These are phyloP conservation scores for Lichtheimia corymbifera DNA, from an alignment of 371 early-diverging fungal genomes.

Conservation along the genomic window DNA sequence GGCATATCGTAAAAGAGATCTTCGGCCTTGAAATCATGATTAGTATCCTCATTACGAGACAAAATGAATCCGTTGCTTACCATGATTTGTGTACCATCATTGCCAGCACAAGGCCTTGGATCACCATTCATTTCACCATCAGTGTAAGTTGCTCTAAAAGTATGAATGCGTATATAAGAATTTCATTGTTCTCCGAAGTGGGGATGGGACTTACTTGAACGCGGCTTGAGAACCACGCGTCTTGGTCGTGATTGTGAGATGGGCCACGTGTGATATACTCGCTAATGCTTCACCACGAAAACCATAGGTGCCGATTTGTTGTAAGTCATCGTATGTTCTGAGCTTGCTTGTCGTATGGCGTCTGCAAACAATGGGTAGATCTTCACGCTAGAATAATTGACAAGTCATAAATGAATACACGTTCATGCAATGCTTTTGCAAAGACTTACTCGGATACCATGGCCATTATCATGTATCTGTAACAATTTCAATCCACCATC, in stretches of 20 bases:
- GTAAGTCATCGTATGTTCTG: conserved; percentile 83
- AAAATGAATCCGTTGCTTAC: conserved; percentile 34
- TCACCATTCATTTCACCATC: conserved; percentile 82
- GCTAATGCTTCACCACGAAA: conserved; percentile 99
- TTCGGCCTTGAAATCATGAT: conserved; percentile 60
- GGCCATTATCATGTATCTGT: conserved; percentile 97
- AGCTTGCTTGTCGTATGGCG: conserved; percentile 97
- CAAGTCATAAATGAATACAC: background rate
- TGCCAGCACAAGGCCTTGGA: conserved; percentile 92
- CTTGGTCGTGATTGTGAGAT: conserved; percentile 88
- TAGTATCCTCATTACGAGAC: background rate
- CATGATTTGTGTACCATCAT: conserved; percentile 88
- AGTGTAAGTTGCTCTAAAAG: conserved; percentile 70
- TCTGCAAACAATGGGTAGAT: conserved; percentile 88
- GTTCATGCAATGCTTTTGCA: background rate
- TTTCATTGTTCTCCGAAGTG: too few relatives aligned
- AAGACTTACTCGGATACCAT: conserved; percentile 79
- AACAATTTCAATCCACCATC: conserved; percentile 91
- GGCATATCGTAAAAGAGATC: conserved; percentile 93
- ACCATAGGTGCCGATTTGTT: conserved; percentile 89
- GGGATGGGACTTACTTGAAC: conserved; percentile 53
- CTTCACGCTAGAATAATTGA: conserved; percentile 56
- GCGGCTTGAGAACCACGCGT: conserved; percentile 82
- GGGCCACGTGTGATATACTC: conserved; percentile 92
- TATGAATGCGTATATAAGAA: background rate